These are phyloP conservation scores for Allium fistulosum DNA, from an alignment of 106 monocot genomes.

Conservation along the genomic window DNA sequence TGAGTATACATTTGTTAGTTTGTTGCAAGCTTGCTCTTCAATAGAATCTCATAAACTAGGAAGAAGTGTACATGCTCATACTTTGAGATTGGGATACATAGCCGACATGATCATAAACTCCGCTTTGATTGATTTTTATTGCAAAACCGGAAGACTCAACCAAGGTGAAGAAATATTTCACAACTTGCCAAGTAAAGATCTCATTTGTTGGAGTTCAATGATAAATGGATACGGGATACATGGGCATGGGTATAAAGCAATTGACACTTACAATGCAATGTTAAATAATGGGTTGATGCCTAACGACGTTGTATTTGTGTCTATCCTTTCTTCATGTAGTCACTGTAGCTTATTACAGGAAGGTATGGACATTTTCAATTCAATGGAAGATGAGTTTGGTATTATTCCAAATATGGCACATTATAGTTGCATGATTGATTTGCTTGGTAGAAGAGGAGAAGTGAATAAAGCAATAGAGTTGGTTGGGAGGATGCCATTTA, in stretches of 20 bases:
- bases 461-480: constrained; percentile 29
- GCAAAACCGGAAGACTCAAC: constrained; percentile 30
- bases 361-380: constrained; percentile 36
- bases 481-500: constrained; percentile 29
- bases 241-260: constrained; percentile 34
- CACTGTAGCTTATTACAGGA: constrained; percentile 44
- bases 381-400: constrained; percentile 33
- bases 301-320: constrained; percentile 37
- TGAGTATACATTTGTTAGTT: constrained; percentile 42
- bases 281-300: constrained; percentile 32
- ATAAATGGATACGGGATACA: constrained; percentile 57
- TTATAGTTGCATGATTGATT: constrained; percentile 47
- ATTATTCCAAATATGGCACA: constrained; percentile 26
- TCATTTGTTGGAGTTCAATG: constrained; percentile 57
- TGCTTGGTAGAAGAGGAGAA: constrained; percentile 37
- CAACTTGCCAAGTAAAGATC: constrained; percentile 20
- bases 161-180: constrained; percentile 39
- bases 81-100: constrained; percentile 11
- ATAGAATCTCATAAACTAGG: constrained; percentile 23
- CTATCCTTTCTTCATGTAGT: constrained; percentile 39
- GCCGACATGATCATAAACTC: constrained; percentile 24
- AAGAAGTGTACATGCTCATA: constrained; percentile 37
- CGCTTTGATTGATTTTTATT: constrained; percentile 47
- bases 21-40: constrained; percentile 42
- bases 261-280: constrained; percentile 28